A percentile compares a stretch with the other conserved stretches of the same genome.
phyloP scores from a whole-genome alignment of 2,329 filamentous ascomycete species.

The Sphaceloma murrayae region DNA sequence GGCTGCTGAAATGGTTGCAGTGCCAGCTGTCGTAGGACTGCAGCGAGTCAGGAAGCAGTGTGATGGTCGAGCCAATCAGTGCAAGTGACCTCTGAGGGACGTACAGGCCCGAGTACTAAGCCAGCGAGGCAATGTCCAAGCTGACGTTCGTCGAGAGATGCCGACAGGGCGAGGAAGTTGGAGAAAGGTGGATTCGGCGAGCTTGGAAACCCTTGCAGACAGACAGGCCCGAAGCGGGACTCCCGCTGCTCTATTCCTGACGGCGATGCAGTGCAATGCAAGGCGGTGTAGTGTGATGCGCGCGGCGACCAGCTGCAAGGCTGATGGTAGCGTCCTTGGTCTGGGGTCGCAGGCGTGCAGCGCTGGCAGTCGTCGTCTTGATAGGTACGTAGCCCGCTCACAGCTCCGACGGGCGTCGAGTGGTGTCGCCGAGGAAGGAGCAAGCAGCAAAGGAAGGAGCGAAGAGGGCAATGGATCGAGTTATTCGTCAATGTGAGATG shows the following conservation, averaged over 20 bases:
- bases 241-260: constrained; percentile 3
- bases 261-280: constrained; percentile 9
- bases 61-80: constrained; percentile 2
- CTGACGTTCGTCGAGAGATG: constrained; percentile 10
- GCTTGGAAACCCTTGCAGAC: too few relatives aligned
- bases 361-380: too few relatives aligned
- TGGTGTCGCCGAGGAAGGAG: neutral
- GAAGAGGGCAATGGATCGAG: constrained; percentile 3
- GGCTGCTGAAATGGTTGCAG: constrained; percentile 12
- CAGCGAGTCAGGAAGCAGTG: constrained; percentile 2
- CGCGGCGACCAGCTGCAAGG: constrained; percentile 14
- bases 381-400: too few relatives aligned
- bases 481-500: constrained; percentile 11
- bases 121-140: constrained; percentile 13
- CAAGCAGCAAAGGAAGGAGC: neutral
- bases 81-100: neutral
- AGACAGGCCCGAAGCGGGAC: neutral
- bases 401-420: neutral
- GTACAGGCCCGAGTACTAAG: constrained; percentile 10
- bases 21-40: constrained; percentile 12
- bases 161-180: neutral
- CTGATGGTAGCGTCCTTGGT: constrained; percentile 10
- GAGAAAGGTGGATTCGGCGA: constrained; percentile 2
- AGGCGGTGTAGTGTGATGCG: constrained; percentile 12
- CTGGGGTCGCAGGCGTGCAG: constrained; percentile 7